Evolutionary conservation across 2,329 filamentous ascomycete genomes (phyloP).

Genomic region (Claviceps humidiphila): DNA sequence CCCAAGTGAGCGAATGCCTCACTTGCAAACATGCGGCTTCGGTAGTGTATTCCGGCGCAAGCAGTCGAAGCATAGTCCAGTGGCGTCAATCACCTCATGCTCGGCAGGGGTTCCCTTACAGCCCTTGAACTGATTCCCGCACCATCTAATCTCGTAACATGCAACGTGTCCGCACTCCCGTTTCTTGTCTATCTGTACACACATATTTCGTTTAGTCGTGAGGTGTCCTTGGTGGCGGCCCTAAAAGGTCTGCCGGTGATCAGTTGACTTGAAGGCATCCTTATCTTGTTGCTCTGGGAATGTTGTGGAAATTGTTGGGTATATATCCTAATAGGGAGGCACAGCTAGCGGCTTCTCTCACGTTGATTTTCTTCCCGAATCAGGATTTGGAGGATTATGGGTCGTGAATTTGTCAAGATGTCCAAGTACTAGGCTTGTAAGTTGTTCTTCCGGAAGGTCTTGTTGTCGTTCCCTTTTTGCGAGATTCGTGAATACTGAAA

Average conservation of each 20-base stretch:
- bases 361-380: no score
- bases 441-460: no score
- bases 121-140: constrained; percentile 19
- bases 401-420: no score
- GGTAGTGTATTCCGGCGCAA: constrained; percentile 19
- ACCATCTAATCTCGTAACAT: constrained; percentile 22
- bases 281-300: neutral
- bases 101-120: constrained; percentile 24
- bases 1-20: neutral
- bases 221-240: neutral
- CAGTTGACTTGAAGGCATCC: neutral
- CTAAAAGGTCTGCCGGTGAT: neutral
- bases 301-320: no score
- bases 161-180: constrained; percentile 26
- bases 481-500: neutral
- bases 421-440: no score
- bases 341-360: no score
- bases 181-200: constrained; percentile 24
- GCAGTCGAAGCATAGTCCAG: constrained; percentile 21
- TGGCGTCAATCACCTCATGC: constrained; percentile 18
- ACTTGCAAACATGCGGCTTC: constrained; percentile 6
- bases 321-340: no score
- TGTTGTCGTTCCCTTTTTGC: neutral
- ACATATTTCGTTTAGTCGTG: constrained; percentile 15
- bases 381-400: no score